Base-by-base conservation (phyloP, 106 monocot genomes). In the Phalaenopsis aphrodite region DNA sequence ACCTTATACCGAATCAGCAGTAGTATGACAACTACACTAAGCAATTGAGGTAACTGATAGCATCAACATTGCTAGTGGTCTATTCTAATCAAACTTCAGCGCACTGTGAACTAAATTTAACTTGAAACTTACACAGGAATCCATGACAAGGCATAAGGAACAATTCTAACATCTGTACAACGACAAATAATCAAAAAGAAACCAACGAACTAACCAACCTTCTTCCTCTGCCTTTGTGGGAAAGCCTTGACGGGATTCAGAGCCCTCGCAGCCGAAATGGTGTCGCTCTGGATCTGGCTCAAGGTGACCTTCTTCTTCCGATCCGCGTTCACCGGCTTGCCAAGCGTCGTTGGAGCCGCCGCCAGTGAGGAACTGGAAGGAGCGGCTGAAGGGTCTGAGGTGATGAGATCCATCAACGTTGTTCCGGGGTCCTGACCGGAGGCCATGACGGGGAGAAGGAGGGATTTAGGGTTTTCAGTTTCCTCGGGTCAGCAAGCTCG, bases 231-330 rank as follows among this genome's bases (percentile, higher is more conserved):
- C 58, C 82, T 81, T 73, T 92, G 89, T 1, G 89, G 91, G 38
- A 79, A 81, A 78, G 82, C 74, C 46, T 82, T 88, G 75, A 91
- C 90, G 56, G 94, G 97, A 76, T 99, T 99, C 78, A 99, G 82
- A 66, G 98, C 94, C 83, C 90, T 99, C 58, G 98, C 98, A 41
- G 89, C 98, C 6, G 92, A 85, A 71, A 99, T 92, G 78, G 98
- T 99, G 61, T 99, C 98, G 71, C 79, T 90, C 92, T 92, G 98
- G 91, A 99, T 87, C 93, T 99, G 94, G 80, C 85, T 89, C 85
- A 99, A 81, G 43, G 91, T 84, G 42, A 80, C 81, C 87, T 83
- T 88, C 85, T 83, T 99, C 67, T 86, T 99, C 56, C 88, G 84
- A 79, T 99, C 94, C 5, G 87, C 52, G 23, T 85, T 47, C 65